phyloP scores from a whole-genome alignment of 306 rosid species.

The Hippophae tibetana region DNA sequence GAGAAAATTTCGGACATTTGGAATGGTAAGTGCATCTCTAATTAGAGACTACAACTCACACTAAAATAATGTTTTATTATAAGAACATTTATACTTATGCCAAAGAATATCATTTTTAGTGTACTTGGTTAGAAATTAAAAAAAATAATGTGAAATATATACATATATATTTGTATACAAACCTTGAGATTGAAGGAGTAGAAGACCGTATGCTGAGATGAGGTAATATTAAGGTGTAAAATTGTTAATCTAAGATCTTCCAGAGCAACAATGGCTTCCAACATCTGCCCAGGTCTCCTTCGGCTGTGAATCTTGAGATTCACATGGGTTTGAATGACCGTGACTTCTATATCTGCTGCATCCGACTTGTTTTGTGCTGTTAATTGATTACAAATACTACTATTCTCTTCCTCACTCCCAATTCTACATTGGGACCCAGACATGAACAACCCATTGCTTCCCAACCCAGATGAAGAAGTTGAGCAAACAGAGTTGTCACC shows the following conservation, averaged over 20 bases:
- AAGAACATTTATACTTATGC: no score
- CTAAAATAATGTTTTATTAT: no score
- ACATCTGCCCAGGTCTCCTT: constrained; percentile 51
- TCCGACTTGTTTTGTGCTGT: constrained; percentile 66
- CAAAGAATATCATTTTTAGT: background rate
- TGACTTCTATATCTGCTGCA: constrained; percentile 52
- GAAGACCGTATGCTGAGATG: constrained; percentile 46
- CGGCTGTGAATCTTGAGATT: constrained; percentile 68
- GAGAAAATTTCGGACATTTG: no score
- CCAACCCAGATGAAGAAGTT: constrained; percentile 18
- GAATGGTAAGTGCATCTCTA: no score
- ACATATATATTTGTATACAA: background rate
- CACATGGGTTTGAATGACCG: constrained; percentile 83
- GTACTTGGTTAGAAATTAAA: background rate
- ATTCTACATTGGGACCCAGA: constrained; percentile 26
- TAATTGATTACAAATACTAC: constrained; percentile 9
- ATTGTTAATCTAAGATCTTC: constrained; percentile 70
- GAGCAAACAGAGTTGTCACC: constrained; percentile 12
- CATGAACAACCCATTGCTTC: constrained; percentile 25
- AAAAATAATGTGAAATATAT: background rate
- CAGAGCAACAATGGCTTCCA: constrained; percentile 66
- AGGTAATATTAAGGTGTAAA: constrained; percentile 78
- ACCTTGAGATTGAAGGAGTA: constrained; percentile 98
- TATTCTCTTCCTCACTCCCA: constrained; percentile 28
- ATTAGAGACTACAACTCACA: no score